phyloP scores from a whole-genome alignment of 2,329 filamentous ascomycete genomes.

The Neopestalotiopsis clavispora region DNA sequence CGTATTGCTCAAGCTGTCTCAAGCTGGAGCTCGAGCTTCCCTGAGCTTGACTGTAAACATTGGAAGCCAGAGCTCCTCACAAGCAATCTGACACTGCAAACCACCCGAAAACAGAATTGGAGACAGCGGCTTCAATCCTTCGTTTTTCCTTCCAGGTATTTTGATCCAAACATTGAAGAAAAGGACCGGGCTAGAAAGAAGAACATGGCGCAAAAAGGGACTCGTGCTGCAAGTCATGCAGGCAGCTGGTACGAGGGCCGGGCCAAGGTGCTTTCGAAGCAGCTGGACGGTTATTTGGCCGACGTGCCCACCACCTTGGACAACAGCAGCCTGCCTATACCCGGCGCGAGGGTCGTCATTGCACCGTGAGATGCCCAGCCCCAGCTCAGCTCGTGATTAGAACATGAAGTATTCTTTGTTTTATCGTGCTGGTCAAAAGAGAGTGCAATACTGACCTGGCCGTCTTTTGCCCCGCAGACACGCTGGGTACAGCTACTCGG shows the following conservation, averaged over 20 bases:
- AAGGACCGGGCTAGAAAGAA: neutral
- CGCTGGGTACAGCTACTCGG: conserved; percentile 92
- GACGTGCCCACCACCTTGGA: conserved; percentile 71
- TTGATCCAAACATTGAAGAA: neutral
- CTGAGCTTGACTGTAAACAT: neutral
- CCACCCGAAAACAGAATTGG: neutral
- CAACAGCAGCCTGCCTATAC: conserved; percentile 66
- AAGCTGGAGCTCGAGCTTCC: neutral
- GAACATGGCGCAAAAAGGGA: conserved; percentile 36
- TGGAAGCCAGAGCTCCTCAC: neutral
- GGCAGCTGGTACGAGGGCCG: conserved; percentile 84
- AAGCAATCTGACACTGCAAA: neutral
- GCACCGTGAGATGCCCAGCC: conserved; percentile 72
- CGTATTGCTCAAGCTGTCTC: neutral
- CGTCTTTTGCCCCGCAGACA: conserved; percentile 61
- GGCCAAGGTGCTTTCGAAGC: conserved; percentile 59
- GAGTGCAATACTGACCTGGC: conserved; percentile 16
- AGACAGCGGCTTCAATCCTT: neutral
- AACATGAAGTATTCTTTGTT: neutral
- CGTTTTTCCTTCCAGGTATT: neutral
- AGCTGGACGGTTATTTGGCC: conserved; percentile 78
- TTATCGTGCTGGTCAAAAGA: neutral
- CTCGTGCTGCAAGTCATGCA: conserved; percentile 72
- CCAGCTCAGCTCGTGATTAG: neutral
- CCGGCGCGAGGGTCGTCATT: conserved; percentile 83